These are phyloP conservation scores for Corniculantispora saksenae DNA, from an alignment of 2,329 filamentous ascomycete genomes.

Conservation along the genomic window DNA sequence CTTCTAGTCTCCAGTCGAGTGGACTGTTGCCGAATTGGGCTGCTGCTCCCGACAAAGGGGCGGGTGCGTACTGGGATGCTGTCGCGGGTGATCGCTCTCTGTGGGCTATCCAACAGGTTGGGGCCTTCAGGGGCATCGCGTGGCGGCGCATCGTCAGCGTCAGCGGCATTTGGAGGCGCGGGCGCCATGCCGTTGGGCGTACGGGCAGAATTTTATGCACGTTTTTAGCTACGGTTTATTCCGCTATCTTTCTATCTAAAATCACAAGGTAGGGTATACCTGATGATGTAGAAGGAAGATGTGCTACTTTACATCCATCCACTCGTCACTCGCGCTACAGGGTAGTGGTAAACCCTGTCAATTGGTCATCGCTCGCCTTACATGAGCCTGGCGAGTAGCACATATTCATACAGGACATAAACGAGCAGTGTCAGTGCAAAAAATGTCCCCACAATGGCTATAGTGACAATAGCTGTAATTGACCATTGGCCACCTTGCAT, in stretches of 20 bases:
- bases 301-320: no score
- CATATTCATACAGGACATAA: no score
- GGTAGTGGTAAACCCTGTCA: no score
- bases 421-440: no score
- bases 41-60: background rate
- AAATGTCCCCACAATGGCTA: no score
- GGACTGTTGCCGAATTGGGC: background rate
- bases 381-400: no score
- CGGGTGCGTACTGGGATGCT: background rate
- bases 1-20: background rate
- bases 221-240: slow-evolving; percentile 1
- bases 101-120: background rate
- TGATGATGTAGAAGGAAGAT: background rate
- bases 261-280: background rate
- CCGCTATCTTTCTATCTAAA: slow-evolving; percentile 5
- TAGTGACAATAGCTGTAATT: no score
- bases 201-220: background rate
- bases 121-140: background rate
- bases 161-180: background rate
- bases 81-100: background rate
- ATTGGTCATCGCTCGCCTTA: no score
- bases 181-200: background rate
- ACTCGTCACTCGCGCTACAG: no score
- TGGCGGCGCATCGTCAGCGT: background rate
- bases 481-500: no score